phyloP scores from a whole-genome alignment of 257 asterid species.

The Osmanthus fragrans region DNA sequence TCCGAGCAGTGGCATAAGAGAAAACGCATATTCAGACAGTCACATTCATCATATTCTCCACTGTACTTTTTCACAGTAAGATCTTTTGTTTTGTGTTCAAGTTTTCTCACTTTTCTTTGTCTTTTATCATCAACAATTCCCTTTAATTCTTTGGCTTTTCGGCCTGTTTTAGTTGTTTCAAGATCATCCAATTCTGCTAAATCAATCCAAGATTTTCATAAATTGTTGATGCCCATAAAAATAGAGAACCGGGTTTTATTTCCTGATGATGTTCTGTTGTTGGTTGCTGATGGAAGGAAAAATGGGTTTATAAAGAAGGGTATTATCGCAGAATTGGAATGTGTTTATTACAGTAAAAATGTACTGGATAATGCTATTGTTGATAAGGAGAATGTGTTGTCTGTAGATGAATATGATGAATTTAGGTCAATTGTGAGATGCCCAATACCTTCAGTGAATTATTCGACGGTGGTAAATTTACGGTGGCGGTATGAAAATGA shows the following conservation, averaged over 20 bases:
- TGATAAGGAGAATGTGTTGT: slow-evolving; percentile 44
- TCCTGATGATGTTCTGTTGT: slow-evolving; percentile 73
- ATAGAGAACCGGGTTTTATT: slow-evolving; percentile 70
- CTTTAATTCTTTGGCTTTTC: slow-evolving; percentile 51
- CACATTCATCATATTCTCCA: slow-evolving; percentile 27
- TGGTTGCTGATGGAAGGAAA: slow-evolving; percentile 37
- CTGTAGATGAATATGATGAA: slow-evolving; percentile 72
- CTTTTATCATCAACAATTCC: slow-evolving; percentile 47
- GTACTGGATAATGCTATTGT: slow-evolving; percentile 18
- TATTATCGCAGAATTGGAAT: slow-evolving; percentile 42
- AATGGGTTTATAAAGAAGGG: slow-evolving; percentile 28
- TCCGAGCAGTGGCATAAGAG: slow-evolving; percentile 55
- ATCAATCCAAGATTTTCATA: slow-evolving; percentile 42
- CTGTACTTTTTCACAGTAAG: slow-evolving; percentile 59
- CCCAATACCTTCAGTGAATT: slow-evolving; percentile 62
- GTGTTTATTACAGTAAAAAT: slow-evolving; percentile 31
- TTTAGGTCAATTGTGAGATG: slow-evolving; percentile 67
- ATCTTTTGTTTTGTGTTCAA: slow-evolving; percentile 56
- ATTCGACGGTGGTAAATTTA: slow-evolving; percentile 51
- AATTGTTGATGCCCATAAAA: slow-evolving; percentile 29
- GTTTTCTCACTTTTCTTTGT: slow-evolving; percentile 50
- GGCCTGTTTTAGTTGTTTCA: slow-evolving; percentile 70
- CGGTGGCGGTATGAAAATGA: slow-evolving; percentile 33
- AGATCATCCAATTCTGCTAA: slow-evolving; percentile 38
- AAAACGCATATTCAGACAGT: slow-evolving; percentile 53